Evolutionary conservation across 2,329 filamentous ascomycete genomes (phyloP).

Genomic region (Penicillium sp.): DNA sequence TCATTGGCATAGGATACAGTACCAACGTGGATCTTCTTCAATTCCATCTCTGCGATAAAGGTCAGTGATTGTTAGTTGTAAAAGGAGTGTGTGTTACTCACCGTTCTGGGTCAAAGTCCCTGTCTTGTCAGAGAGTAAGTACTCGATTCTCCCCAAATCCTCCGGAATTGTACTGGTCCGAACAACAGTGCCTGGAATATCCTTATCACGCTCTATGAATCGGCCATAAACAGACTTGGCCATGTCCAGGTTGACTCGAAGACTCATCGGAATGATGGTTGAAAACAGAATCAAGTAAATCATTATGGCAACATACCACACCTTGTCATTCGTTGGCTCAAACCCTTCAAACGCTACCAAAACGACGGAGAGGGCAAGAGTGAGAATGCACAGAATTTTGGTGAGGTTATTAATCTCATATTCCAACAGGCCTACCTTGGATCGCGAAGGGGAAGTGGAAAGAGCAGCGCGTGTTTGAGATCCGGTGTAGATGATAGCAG

Average conservation of each 20-base stretch:
- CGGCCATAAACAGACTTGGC: constrained; percentile 95
- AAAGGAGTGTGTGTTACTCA: constrained; percentile 27
- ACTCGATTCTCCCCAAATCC: constrained; percentile 92
- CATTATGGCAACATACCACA: constrained; percentile 96
- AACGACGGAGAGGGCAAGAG: constrained; percentile 79
- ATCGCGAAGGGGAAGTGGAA: constrained; percentile 86
- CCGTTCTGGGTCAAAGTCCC: constrained; percentile 94
- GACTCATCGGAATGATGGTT: constrained; percentile 96
- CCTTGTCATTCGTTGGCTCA: constrained; percentile 51
- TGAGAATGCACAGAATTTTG: constrained; percentile 91
- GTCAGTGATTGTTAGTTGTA: constrained; percentile 17
- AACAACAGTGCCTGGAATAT: constrained; percentile 88
- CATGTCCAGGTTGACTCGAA: constrained; percentile 95
- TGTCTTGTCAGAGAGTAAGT: constrained; percentile 94
- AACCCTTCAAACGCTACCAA: constrained; percentile 88
- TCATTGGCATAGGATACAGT: constrained; percentile 98
- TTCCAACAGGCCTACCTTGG: constrained; percentile 90
- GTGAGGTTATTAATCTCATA: constrained; percentile 96
- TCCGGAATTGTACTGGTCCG: constrained; percentile 97
- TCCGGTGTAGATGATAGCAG: constrained; percentile 91
- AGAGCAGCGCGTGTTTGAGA: constrained; percentile 90
- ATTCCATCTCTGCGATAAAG: constrained; percentile 74
- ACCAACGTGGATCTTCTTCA: constrained; percentile 97
- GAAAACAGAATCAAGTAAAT: constrained; percentile 97
- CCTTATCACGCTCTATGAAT: constrained; percentile 89